Base-by-base conservation (phyloP, 495 filamentous ascomycete genomes). In the Achaetomiella virescens region DNA sequence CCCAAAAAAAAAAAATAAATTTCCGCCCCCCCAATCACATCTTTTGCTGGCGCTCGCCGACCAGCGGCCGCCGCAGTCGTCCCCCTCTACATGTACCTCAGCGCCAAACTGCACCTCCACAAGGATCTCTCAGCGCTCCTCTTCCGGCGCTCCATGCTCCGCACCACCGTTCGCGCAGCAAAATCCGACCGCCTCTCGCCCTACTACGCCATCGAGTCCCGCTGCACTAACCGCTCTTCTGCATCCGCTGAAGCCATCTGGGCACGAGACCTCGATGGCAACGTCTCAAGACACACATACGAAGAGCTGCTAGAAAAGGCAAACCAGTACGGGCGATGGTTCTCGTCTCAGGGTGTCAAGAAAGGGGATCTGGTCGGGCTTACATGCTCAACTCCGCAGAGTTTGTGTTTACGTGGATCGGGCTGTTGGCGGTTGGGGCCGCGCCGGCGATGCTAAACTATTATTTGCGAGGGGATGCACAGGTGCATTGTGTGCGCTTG, bases 351-450 rank as follows among this genome's bases (percentile, higher is more conserved):
- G 27, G 83, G 84, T 8, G 79, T 90, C 18, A 64, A 77, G 61
- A 79, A 80, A 1, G 81, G 81, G n/a, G 81, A 90, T 8, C 69
- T 90, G 2, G 84, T 90, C 0, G 79, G 77, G 5, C 77, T 91
- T 89, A 84, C 68, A 75, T 90, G 63, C 76, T 75, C 53, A 92
- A 90, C 62, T 76, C 78, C 8, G 77, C 62, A 52, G 87, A 91
- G 62, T 89, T 89, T 64, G 63, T 89, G 29, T 61, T 77, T 40
- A 49, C 75, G n/a, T 75, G 72, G 71, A 60, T 76, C 21, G 75
- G 71, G 8, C 60, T 79, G n/a, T 72, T 73, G 62, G 71, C 71
- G 1, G 66, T 78, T 43, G 76, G 76, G 8, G 75, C 73, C 12
- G 48, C 66, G 8, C 60, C 66, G 0, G 72, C 71, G 24, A 73